Evolutionary conservation across 495 filamentous ascomycete genomes (phyloP).

Genomic region (Tuber borchii): DNA sequence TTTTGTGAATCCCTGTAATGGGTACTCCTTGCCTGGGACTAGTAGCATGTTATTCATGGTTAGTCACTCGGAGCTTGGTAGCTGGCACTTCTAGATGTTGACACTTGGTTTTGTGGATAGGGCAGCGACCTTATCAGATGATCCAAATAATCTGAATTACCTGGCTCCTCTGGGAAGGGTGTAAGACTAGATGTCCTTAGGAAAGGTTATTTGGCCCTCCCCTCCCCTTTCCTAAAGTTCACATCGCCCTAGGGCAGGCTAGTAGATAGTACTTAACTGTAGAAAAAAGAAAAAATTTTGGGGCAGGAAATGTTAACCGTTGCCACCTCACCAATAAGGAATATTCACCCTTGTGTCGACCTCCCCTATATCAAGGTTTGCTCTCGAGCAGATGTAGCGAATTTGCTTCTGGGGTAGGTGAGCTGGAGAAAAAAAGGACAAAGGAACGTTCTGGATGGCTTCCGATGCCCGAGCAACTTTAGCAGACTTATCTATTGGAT

Average conservation of each 20-base stretch:
- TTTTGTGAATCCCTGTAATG: too few relatives aligned
- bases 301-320: neutral
- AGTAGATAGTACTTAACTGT: neutral
- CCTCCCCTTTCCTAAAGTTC: neutral
- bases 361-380: neutral
- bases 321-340: neutral
- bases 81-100: too few relatives aligned
- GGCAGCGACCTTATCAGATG: too few relatives aligned
- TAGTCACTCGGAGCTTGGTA: too few relatives aligned
- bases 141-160: too few relatives aligned
- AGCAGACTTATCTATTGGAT: neutral
- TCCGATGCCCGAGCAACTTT: neutral
- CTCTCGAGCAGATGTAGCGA: neutral
- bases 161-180: too few relatives aligned
- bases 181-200: too few relatives aligned
- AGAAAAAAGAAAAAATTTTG: neutral
- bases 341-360: neutral
- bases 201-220: neutral
- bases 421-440: neutral
- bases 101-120: too few relatives aligned
- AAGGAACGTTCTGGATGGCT: neutral
- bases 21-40: too few relatives aligned
- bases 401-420: neutral
- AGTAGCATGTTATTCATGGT: too few relatives aligned
- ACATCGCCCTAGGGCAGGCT: neutral